phyloP scores from a whole-genome alignment of 495 filamentous ascomycete genomes.

The Podospora fimiseda region DNA sequence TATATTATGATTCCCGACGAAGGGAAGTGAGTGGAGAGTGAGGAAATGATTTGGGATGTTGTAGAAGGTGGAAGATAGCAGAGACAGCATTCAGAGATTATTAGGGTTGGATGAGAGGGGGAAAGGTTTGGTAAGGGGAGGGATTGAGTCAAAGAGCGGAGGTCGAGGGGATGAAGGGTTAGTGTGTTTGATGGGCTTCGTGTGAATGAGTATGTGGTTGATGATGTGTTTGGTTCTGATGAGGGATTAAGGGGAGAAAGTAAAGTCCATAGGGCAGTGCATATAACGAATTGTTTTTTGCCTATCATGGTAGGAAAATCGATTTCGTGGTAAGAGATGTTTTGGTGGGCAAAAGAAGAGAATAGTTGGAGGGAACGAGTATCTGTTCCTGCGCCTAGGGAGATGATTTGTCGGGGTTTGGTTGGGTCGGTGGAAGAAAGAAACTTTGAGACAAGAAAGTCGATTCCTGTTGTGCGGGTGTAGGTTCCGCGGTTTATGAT shows the following conservation, averaged over 20 bases:
- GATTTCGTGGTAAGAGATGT: slow-evolving; percentile 80
- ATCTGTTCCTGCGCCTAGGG: slow-evolving; percentile 89
- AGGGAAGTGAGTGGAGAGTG: slow-evolving; percentile 54
- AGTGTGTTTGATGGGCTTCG: slow-evolving; percentile 47
- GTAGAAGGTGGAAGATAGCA: slow-evolving; percentile 67
- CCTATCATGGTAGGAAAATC: slow-evolving; percentile 74
- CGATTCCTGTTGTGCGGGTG: slow-evolving; percentile 81
- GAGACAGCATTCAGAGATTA: slow-evolving; percentile 91
- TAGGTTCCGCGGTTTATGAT: slow-evolving; percentile 98
- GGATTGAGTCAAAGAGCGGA: slow-evolving; percentile 52
- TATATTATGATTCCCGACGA: slow-evolving; percentile 69
- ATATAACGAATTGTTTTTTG: slow-evolving; percentile 47
- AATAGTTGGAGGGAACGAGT: slow-evolving; percentile 75
- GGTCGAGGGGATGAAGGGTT: slow-evolving; percentile 74
- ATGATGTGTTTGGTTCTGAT: slow-evolving; percentile 13
- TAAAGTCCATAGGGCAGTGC: slow-evolving; percentile 16
- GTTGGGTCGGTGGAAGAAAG: slow-evolving; percentile 35
- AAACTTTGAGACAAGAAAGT: slow-evolving; percentile 68
- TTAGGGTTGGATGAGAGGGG: slow-evolving; percentile 60
- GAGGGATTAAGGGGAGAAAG: slow-evolving; percentile 18
- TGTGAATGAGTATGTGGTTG: slow-evolving; percentile 13
- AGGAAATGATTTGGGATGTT: slow-evolving; percentile 57
- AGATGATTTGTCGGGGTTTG: slow-evolving; percentile 66
- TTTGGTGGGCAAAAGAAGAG: slow-evolving; percentile 21
- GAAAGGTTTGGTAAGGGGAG: slow-evolving; percentile 26